phyloP scores from a whole-genome alignment of 306 rosid species.

The Boehmeria nivea region DNA sequence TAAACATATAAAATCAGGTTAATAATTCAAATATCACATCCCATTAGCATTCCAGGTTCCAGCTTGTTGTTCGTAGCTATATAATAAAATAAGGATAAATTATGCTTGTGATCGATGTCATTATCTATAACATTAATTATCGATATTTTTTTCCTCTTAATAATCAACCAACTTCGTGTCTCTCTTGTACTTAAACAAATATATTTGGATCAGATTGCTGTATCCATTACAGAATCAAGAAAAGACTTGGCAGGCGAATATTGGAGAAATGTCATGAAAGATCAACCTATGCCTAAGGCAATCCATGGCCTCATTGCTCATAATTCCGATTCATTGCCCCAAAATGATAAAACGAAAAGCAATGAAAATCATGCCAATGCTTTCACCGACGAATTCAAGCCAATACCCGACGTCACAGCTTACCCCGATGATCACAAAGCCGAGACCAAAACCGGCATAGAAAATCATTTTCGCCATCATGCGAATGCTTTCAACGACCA shows the following conservation, averaged over 20 bases:
- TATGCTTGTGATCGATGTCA: too few relatives aligned
- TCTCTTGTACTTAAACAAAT: background rate
- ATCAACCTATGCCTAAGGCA: constrained; percentile 17
- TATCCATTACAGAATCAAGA: constrained; percentile 2
- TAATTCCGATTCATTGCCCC: constrained; percentile 1
- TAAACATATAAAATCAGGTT: too few relatives aligned
- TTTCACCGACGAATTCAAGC: background rate
- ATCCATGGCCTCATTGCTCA: constrained; percentile 10
- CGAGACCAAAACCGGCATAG: background rate
- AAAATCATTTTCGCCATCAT: background rate
- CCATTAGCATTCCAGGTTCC: too few relatives aligned
- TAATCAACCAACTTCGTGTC: background rate
- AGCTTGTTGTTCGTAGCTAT: too few relatives aligned
- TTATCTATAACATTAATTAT: too few relatives aligned
- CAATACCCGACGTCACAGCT: background rate
- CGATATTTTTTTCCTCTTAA: too few relatives aligned
- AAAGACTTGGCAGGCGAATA: constrained; percentile 9
- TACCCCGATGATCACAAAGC: background rate
- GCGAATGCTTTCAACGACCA: constrained; percentile 2
- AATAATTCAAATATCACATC: too few relatives aligned
- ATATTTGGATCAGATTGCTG: background rate
- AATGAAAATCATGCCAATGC: too few relatives aligned
- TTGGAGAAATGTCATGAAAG: constrained; percentile 15
- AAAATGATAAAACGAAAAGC: constrained; percentile 3
- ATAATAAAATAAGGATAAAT: too few relatives aligned